phyloP scores from a whole-genome alignment of 345 rosid species.

The Garcia nutans region DNA sequence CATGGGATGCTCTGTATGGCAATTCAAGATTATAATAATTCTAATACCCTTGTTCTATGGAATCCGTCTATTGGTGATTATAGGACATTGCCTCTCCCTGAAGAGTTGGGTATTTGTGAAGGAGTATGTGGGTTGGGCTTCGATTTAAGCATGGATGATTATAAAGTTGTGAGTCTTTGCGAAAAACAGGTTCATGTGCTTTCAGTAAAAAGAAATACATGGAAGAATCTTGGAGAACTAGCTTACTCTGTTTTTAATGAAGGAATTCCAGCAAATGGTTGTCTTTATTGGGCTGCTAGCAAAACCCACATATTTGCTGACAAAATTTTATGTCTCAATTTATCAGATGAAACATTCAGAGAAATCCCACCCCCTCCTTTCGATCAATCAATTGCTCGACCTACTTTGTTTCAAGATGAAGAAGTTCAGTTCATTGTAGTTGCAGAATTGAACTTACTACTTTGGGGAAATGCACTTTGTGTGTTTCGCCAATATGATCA shows the following conservation, averaged over 20 bases:
- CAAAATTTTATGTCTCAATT: not conserved
- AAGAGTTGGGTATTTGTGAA: not conserved
- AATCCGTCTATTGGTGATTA: conserved; percentile 7
- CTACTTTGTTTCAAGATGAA: not conserved
- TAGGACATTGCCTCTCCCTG: not conserved
- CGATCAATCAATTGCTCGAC: not conserved
- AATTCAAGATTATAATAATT: not conserved
- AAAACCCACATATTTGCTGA: not conserved
- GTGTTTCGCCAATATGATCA: conserved; percentile 12
- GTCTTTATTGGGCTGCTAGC: conserved; percentile 13
- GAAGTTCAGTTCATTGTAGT: not conserved
- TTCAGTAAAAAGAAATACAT: conserved; percentile 7
- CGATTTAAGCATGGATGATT: conserved; percentile 16
- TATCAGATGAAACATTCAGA: conserved; percentile 2
- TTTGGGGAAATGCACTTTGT: not conserved
- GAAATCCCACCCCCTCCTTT: conserved; percentile 7
- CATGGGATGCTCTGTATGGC: conserved; percentile 14
- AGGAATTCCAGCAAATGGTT: conserved; percentile 6
- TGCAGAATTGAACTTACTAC: not conserved
- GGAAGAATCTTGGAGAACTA: conserved; percentile 9
- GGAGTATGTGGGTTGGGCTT: conserved; percentile 13
- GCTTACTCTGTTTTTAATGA: not conserved
- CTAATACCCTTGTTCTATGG: conserved; percentile 2
- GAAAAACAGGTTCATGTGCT: not conserved
- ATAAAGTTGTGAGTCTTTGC: conserved; percentile 2